Conservation (phyloP, 768 basidiomycete genomes). For the Pleurotus salmoneostramineus region DNA sequence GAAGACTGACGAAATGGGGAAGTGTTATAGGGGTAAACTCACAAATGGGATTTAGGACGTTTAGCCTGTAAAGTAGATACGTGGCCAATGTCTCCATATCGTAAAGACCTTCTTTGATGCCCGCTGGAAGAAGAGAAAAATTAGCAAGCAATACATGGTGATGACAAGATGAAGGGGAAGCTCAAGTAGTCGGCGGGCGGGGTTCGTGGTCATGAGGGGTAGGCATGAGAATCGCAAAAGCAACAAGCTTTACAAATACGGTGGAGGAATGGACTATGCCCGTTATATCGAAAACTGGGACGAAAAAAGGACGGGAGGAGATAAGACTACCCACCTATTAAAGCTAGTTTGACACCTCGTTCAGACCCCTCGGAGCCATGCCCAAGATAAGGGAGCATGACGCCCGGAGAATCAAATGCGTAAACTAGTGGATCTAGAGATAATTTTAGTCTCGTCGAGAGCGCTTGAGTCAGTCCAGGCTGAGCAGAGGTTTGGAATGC, state of each 20-base stretch:
- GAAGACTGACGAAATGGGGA: conserved; percentile 3
- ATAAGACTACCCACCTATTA: conserved; percentile 71
- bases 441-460: conserved; percentile 88
- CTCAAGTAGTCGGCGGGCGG: too few species aligned
- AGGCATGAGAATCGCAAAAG: too few species aligned
- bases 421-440: conserved; percentile 80
- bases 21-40: conserved; percentile 26
- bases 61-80: conserved; percentile 84
- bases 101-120: conserved; percentile 92
- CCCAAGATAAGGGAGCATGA: conserved; percentile 95
- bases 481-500: conserved; percentile 85
- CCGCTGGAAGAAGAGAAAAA: conserved; percentile 45
- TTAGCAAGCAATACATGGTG: too few species aligned
- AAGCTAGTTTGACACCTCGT: conserved; percentile 85
- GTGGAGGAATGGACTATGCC: not conserved
- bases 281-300: not conserved
- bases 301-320: conserved; percentile 9
- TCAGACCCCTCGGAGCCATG: conserved; percentile 83
- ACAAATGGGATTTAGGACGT: conserved; percentile 72
- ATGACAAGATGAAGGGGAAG: too few species aligned
- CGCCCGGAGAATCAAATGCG: conserved; percentile 93
- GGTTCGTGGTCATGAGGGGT: too few species aligned
- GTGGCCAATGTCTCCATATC: conserved; percentile 80
- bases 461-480: conserved; percentile 84
- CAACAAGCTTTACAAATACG: not conserved